Evolutionary conservation across 345 rosid species (phyloP).

Genomic region (Citrus glauca): DNA sequence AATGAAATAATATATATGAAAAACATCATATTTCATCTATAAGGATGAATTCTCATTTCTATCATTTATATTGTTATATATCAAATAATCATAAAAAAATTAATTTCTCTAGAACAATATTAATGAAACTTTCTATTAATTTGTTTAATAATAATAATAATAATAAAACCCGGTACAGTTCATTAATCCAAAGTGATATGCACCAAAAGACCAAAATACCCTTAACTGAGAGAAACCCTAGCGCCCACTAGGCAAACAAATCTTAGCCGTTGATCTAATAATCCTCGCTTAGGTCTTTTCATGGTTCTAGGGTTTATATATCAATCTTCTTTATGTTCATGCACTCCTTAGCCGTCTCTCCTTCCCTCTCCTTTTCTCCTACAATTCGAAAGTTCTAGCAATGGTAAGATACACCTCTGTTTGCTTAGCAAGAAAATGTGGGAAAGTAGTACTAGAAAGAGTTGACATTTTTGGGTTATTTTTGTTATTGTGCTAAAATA

Average conservation of each 20-base stretch:
- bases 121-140: too few relatives aligned
- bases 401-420: conserved; percentile 20
- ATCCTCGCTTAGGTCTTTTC: neutral
- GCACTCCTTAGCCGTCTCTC: neutral
- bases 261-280: conserved; percentile 21
- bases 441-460: neutral
- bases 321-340: neutral
- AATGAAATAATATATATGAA: too few relatives aligned
- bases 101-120: neutral
- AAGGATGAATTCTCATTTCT: too few relatives aligned
- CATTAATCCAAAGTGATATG: too few relatives aligned
- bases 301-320: conserved; percentile 20
- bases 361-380: neutral
- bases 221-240: conserved; percentile 9
- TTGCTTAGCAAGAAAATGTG: neutral
- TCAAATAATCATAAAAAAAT: too few relatives aligned
- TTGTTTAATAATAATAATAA: too few relatives aligned
- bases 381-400: conserved; percentile 16
- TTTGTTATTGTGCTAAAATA: neutral
- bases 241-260: neutral
- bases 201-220: neutral
- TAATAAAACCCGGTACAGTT: too few relatives aligned
- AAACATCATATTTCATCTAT: too few relatives aligned
- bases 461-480: neutral
- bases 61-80: too few relatives aligned